Percentiles rank a stretch among this genome's conserved stretches.
phyloP scores from a whole-genome alignment of 164 flowering plant species.

The Houttuynia cordata region DNA sequence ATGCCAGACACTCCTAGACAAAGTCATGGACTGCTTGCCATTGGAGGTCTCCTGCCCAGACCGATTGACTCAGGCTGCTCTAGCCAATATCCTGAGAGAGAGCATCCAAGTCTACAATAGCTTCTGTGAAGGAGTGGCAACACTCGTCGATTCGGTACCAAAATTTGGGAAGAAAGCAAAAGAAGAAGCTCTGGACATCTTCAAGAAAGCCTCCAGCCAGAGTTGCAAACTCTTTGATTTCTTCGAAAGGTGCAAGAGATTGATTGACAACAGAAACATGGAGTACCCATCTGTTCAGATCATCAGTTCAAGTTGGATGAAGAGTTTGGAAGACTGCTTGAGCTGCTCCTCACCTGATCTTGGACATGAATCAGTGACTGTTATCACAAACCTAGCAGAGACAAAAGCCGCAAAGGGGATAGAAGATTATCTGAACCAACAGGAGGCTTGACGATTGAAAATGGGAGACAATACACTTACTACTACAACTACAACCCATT shows the following conservation, averaged over 20 bases:
- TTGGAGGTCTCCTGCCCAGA: slow-evolving; percentile 6
- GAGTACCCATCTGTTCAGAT: slow-evolving; percentile 46
- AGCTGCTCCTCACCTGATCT: slow-evolving; percentile 1
- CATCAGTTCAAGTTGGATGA: slow-evolving; percentile 24
- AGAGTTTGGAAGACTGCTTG: slow-evolving; percentile 24
- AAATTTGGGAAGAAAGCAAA: slow-evolving; percentile 32
- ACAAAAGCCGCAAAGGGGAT: not conserved
- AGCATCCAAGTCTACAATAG: slow-evolving; percentile 52
- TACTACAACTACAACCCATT: slow-evolving; percentile 13
- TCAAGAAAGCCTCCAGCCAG: slow-evolving; percentile 46
- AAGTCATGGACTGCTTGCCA: slow-evolving; percentile 39
- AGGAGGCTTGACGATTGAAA: not conserved
- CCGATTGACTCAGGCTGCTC: slow-evolving; percentile 24
- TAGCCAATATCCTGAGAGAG: slow-evolving; percentile 41
- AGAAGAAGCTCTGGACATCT: slow-evolving; percentile 38
- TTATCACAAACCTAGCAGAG: not conserved
- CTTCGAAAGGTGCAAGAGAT: slow-evolving; percentile 44
- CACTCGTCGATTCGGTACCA: slow-evolving; percentile 38
- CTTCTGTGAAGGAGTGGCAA: slow-evolving; percentile 48
- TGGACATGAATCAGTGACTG: slow-evolving; percentile 1
- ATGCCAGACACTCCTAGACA: slow-evolving; percentile 38
- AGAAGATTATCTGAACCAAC: not conserved
- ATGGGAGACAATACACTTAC: slow-evolving; percentile 1
- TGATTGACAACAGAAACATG: slow-evolving; percentile 27
- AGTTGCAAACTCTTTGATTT: slow-evolving; percentile 35